A percentile compares a stretch with the other conserved stretches of the same genome.
Evolutionary conservation across 345 rosid genomes (phyloP).

Genomic region (Limnanthes douglasii): DNA sequence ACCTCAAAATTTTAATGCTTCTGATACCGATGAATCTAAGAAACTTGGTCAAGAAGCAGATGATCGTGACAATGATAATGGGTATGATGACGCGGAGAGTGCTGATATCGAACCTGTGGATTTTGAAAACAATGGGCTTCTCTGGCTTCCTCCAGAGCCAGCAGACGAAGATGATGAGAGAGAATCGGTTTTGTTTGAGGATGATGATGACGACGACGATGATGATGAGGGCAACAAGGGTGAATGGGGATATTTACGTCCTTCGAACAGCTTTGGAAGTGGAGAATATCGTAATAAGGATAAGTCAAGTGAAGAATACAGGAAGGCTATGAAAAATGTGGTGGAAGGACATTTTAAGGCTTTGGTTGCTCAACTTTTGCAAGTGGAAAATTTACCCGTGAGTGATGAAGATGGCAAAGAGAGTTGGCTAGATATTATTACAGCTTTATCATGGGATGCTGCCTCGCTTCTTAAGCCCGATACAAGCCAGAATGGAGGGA

Average conservation of each 20-base stretch:
- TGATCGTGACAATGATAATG: slow-evolving; percentile 25
- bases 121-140: slow-evolving; percentile 68
- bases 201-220: slow-evolving; percentile 57
- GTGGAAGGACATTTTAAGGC: slow-evolving; percentile 91
- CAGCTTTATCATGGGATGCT: slow-evolving; percentile 93
- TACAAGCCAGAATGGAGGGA: slow-evolving; percentile 83
- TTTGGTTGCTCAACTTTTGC: slow-evolving; percentile 63
- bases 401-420: slow-evolving; percentile 51
- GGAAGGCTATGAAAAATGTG: slow-evolving; percentile 55
- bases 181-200: slow-evolving; percentile 61
- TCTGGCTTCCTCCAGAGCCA: slow-evolving; percentile 95
- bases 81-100: slow-evolving; percentile 23
- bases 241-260: slow-evolving; percentile 58
- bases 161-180: slow-evolving; percentile 89
- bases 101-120: slow-evolving; percentile 55
- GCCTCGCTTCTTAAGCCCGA: slow-evolving; percentile 90
- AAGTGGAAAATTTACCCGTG: slow-evolving; percentile 55
- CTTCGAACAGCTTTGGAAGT: slow-evolving; percentile 57
- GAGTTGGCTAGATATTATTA: slow-evolving; percentile 83
- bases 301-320: slow-evolving; percentile 45
- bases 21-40: slow-evolving; percentile 19
- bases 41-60: slow-evolving; percentile 17
- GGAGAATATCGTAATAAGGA: slow-evolving; percentile 43
- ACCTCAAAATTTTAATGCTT: slow-evolving; percentile 26
- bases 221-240: slow-evolving; percentile 52